Percentiles rank a stretch among this genome's conserved stretches.
phyloP scores from a whole-genome alignment of 1,284 basidiomycete genomes.

The Cutaneotrichosporon dermatis region DNA sequence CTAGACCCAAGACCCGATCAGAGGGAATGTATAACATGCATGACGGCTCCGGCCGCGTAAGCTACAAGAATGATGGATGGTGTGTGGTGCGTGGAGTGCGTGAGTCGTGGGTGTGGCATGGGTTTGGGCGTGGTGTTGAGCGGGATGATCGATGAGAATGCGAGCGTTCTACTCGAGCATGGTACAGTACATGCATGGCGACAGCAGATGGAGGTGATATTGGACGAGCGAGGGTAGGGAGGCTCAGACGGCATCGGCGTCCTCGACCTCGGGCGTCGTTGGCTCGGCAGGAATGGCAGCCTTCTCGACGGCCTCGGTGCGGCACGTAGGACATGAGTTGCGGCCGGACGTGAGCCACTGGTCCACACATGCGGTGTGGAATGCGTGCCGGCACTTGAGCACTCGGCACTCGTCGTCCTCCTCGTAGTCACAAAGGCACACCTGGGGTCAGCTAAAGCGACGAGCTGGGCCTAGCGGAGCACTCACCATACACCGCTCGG shows the following conservation, averaged over 20 bases:
- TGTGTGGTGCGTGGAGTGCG: not conserved
- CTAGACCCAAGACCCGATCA: not conserved
- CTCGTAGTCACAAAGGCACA: constrained; percentile 78
- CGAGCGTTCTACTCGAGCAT: too few species aligned
- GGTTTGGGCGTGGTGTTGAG: not conserved
- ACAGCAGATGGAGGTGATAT: too few species aligned
- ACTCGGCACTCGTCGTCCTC: constrained; percentile 69
- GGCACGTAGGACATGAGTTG: constrained; percentile 85
- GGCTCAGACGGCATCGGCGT: constrained; percentile 2
- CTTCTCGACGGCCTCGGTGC: constrained; percentile 32
- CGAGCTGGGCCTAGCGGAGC: not conserved
- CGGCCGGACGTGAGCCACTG: constrained; percentile 74
- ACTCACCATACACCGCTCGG: constrained; percentile 62
- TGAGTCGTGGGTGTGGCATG: not conserved
- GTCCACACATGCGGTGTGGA: constrained; percentile 81
- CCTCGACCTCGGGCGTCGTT: not conserved
- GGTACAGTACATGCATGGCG: not conserved
- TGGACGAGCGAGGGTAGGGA: too few species aligned
- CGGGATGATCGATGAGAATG: too few species aligned
- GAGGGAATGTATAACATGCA: constrained; percentile 21
- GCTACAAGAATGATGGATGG: not conserved
- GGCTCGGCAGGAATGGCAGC: not conserved
- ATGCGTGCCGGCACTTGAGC: constrained; percentile 74
- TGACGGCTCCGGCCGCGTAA: not conserved
- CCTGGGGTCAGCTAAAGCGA: constrained; percentile 51